Evolutionary conservation across 1,139 yeast species (phyloP), one percentile per base, ranked within the genome.

Genomic region (Ogataea hybrid): DNA sequence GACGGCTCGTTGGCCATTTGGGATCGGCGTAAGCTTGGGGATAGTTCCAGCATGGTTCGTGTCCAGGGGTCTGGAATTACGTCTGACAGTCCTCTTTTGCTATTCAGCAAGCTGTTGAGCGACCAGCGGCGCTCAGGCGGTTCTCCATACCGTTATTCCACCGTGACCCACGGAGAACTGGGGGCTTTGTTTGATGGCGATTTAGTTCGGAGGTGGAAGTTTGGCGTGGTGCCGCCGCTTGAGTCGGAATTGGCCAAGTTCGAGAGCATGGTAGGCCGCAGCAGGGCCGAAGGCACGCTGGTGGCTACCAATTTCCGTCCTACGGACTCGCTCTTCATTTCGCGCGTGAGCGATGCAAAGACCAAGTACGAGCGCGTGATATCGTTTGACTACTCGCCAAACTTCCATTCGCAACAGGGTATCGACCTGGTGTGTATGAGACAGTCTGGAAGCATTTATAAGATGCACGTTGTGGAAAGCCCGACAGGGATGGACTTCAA

Each of bases 1-100:
- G 94, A 86, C 56, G 96, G 96, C 1, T 77, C 94, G 0, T 66
- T 89, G 44, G 82, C 92, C 0, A 71, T 89, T 11, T 90, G 96
- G 95, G 97, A 90, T 60, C 73, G 95, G 47, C 72, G 97, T 46
- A 81, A 76, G 50, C 62, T 88, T 38, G 59, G 67, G 0, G 58
- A 61, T 8, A 57, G 47, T 53, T 67, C 30, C 47, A 53, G 20
- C 57, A 62, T 23, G 47, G 57, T 15, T 44, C 53, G 28, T 35
- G 51, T 18, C 39, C 60, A 41, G 41, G 45, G 58, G 27, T 44
- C 67, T 0, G 43, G 44, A 14, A 43, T 66, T 7, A 57, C 67
- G 10, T 59, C 68, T 3, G 81, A 76, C 43, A 72, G 76, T 6
- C 95, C 96, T 0, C 66, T 84, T 9, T 62, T 87, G 31, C 73